These are phyloP conservation scores for Tricholoma bakamatsutake DNA, from an alignment of 768 basidiomycete genomes.

Conservation along the genomic window DNA sequence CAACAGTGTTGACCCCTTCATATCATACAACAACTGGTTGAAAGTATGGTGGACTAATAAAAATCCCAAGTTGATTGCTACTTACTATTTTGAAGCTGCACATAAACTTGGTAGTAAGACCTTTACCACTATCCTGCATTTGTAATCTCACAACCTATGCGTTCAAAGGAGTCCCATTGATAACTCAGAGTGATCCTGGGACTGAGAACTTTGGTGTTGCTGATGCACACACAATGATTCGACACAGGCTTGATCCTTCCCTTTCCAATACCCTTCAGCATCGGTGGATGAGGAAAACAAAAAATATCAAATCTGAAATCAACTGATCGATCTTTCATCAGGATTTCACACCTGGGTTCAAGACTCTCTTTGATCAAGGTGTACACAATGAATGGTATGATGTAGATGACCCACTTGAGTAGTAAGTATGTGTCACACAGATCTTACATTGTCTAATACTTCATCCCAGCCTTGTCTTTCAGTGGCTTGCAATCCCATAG, in stretches of 20 bases:
- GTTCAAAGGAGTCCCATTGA: constrained; percentile 24
- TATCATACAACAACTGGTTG: constrained; percentile 22
- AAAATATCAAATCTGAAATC: constrained; percentile 34
- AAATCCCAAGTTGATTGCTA: constrained; percentile 18
- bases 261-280: constrained; percentile 31
- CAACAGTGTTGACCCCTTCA: constrained; percentile 19
- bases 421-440: neutral
- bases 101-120: constrained; percentile 13
- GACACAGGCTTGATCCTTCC: constrained; percentile 25
- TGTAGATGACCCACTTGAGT: constrained; percentile 5
- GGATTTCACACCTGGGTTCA: constrained; percentile 31
- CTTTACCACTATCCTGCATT: neutral
- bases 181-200: constrained; percentile 32
- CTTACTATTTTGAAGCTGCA: constrained; percentile 21
- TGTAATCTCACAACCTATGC: no score
- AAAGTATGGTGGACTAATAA: constrained; percentile 29
- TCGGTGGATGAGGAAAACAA: constrained; percentile 25
- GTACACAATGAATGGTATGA: constrained; percentile 25
- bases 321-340: constrained; percentile 28
- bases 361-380: constrained; percentile 28
- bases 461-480: constrained; percentile 21
- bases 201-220: constrained; percentile 30
- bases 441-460: neutral
- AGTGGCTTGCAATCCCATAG: constrained; percentile 32
- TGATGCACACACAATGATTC: constrained; percentile 28